Evolutionary conservation across 2,329 filamentous ascomycete species (phyloP), one percentile per base, ranked within the genome.

Genomic region (Claviceps quebecensis): DNA sequence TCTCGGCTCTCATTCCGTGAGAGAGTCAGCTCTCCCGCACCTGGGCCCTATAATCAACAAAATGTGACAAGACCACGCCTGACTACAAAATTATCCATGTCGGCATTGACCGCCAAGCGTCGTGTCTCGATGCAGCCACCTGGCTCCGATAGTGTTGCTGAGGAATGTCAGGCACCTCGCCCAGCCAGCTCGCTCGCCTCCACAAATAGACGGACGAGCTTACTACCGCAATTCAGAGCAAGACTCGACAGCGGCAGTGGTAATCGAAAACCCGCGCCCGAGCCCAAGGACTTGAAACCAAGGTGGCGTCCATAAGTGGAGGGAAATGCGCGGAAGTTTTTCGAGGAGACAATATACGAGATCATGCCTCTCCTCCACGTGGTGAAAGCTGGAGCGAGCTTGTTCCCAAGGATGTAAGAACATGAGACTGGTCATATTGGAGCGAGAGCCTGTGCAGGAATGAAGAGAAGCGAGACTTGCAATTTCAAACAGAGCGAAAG

Each of bases 101-200:
- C 70, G 13, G 61, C 67, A 0, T 60, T 71, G n/a, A 51, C 56
- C 2, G 65, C 65, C 41, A 72, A 67, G 50, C 72, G 78, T 19
- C 72, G 78, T 34, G 69, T 72, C 5, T 81, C 78, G 0, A 61
- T 80, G 26, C 76, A 80, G 51, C 74, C 76, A 2, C 66, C 69
- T 16, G 59, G 60, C 40, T 61, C 70, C 54, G 60, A 66, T 53
- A 54, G 62, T 51, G 52, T 56, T 9, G 59, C 62, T 14, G 61
- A 59, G 34, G 61, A 65, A 54, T 51, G 60, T 58, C 58, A 55
- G 55, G 23, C 63, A 57, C 58, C 65, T 61, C 72, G 80, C 34
- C 73, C 80, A 11, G 74, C 73, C 44, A 83, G 77, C 60, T 82
- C 80, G 3, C 59, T 83, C 45, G 74, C 77, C 6, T 65, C 67